Conservation (phyloP, 2,329 filamentous ascomycete species). For the Pseudogymnoascus sp. region DNA sequence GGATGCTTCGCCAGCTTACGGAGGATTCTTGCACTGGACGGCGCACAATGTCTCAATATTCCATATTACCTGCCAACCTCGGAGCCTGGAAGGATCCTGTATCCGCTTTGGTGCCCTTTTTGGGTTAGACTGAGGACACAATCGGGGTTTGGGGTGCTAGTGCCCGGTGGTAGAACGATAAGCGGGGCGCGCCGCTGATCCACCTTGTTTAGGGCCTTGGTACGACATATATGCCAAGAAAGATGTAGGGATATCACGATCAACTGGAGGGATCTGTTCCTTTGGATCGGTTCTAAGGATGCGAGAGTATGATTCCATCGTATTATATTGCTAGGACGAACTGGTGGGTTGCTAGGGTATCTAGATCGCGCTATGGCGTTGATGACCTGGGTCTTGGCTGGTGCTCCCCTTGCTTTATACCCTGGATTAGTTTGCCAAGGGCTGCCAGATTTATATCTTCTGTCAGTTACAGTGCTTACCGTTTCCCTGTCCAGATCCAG, state of each 20-base stretch:
- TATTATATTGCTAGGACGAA: not conserved
- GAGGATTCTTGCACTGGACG: not conserved
- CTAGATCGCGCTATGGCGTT: not conserved
- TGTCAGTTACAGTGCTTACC: not conserved
- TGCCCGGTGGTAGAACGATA: not conserved
- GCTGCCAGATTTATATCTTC: not conserved
- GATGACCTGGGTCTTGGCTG: not conserved
- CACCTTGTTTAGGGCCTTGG: not conserved
- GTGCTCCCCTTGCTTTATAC: not conserved
- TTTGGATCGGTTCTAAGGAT: not conserved
- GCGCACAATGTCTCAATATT: not conserved
- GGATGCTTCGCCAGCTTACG: not conserved
- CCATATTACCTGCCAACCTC: not conserved
- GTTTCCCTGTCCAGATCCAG: not conserved
- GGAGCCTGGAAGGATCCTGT: not conserved
- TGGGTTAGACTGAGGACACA: not conserved
- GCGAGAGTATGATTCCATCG: not conserved
- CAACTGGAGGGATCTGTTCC: not conserved
- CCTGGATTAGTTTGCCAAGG: not conserved
- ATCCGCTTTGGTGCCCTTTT: not conserved
- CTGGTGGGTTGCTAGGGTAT: not conserved
- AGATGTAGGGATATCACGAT: not conserved
- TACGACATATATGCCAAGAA: not conserved
- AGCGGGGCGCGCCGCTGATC: not conserved
- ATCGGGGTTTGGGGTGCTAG: not conserved